Evolutionary conservation across 2,329 filamentous ascomycete genomes (phyloP).

Genomic region (Ascochyta rabiei): DNA sequence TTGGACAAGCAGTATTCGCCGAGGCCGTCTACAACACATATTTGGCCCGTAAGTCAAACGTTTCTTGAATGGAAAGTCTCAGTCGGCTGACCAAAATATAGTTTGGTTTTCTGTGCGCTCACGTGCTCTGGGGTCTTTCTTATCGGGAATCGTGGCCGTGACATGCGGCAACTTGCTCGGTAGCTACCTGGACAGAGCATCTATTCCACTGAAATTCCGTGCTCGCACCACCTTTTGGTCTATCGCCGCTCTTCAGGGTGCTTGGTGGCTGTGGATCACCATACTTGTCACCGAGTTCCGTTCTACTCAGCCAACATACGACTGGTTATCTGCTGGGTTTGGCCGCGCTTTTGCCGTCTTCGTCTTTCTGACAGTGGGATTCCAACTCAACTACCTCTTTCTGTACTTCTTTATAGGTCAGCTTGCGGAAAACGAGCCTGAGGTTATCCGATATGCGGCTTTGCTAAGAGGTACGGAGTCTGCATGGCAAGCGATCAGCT

Average conservation of each 20-base stretch:
- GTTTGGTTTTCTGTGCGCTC: constrained; percentile 74
- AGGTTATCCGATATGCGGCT: constrained; percentile 72
- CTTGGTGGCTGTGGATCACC: constrained; percentile 75
- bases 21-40: constrained; percentile 78
- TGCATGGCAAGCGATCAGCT: constrained; percentile 74
- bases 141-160: constrained; percentile 71
- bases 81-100: constrained; percentile 4
- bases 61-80: background rate
- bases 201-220: constrained; percentile 60
- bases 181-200: constrained; percentile 65
- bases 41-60: constrained; percentile 50
- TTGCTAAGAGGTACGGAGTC: constrained; percentile 73
- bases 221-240: constrained; percentile 61
- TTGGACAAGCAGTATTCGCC: constrained; percentile 72
- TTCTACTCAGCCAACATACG: constrained; percentile 63
- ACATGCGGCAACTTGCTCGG: constrained; percentile 70
- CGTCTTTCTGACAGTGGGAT: constrained; percentile 69
- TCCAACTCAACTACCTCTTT: constrained; percentile 77
- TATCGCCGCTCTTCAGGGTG: constrained; percentile 66
- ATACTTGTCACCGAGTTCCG: constrained; percentile 67
- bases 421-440: constrained; percentile 64
- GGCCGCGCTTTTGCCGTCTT: constrained; percentile 71
- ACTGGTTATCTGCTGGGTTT: constrained; percentile 70
- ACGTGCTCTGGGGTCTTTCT: constrained; percentile 71
- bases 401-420: constrained; percentile 75